Evolutionary conservation across 768 basidiomycete genomes (phyloP).

Genomic region (Boletus subparvulus): DNA sequence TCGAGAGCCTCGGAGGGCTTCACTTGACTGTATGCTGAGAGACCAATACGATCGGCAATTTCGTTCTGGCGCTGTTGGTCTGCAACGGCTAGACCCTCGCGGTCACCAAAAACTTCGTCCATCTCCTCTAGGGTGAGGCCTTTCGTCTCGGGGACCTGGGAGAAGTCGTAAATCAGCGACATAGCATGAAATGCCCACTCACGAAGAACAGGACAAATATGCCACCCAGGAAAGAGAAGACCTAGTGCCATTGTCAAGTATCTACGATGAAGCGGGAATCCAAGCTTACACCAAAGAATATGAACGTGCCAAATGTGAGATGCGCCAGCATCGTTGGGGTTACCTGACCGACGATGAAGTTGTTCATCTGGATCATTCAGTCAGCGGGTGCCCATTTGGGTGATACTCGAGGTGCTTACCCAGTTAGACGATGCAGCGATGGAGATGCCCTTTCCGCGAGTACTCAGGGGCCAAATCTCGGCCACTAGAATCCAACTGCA

Average conservation of each 20-base stretch:
- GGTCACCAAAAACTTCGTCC: slow-evolving; percentile 72
- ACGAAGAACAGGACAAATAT: slow-evolving; percentile 66
- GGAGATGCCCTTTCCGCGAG: slow-evolving; percentile 73
- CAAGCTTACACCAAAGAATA: slow-evolving; percentile 66
- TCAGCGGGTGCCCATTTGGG: too few relatives aligned
- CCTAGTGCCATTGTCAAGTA: slow-evolving; percentile 32
- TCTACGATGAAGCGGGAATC: background rate
- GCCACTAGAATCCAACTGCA: background rate
- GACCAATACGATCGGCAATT: slow-evolving; percentile 65
- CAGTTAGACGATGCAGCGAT: slow-evolving; percentile 78
- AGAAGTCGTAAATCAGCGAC: background rate
- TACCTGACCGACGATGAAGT: slow-evolving; percentile 56
- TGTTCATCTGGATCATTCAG: slow-evolving; percentile 57
- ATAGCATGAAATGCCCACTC: slow-evolving; percentile 21
- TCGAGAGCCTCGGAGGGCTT: slow-evolving; percentile 16
- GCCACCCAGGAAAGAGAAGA: slow-evolving; percentile 66
- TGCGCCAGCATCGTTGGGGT: slow-evolving; percentile 72
- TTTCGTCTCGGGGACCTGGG: slow-evolving; percentile 70
- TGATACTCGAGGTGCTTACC: slow-evolving; percentile 36
- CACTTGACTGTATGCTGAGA: slow-evolving; percentile 37
- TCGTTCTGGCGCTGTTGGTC: slow-evolving; percentile 50
- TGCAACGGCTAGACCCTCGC: slow-evolving; percentile 49
- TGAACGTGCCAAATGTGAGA: slow-evolving; percentile 67
- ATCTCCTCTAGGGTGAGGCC: slow-evolving; percentile 70
- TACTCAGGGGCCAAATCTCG: slow-evolving; percentile 70